Conservation (phyloP, 2,329 filamentous ascomycete species). For the Bipolaris sorokiniana region DNA sequence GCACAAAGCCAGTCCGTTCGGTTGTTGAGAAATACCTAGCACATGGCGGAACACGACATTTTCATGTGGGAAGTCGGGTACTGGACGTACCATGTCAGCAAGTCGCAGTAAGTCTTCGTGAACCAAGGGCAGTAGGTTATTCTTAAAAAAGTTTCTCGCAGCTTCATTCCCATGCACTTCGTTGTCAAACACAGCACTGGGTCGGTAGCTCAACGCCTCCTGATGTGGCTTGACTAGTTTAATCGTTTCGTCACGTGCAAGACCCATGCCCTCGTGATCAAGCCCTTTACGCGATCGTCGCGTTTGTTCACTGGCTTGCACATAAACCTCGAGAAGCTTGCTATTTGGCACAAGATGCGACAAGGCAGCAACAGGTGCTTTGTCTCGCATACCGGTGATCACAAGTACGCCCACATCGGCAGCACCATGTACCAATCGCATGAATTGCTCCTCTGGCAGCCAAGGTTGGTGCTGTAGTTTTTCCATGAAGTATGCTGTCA, state of each 20-base stretch:
- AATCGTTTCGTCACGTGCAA: not conserved
- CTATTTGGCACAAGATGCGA: constrained; percentile 62
- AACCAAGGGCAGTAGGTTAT: constrained; percentile 55
- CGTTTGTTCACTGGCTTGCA: constrained; percentile 50
- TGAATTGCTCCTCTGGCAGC: constrained; percentile 54
- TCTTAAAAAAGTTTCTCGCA: constrained; percentile 52
- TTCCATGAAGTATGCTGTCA: constrained; percentile 60
- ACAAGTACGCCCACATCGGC: constrained; percentile 59
- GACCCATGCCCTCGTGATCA: not conserved
- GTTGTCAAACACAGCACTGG: constrained; percentile 61
- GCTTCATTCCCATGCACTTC: constrained; percentile 51
- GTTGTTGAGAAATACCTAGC: constrained; percentile 61
- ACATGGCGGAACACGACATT: constrained; percentile 65
- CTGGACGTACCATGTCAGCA: constrained; percentile 56
- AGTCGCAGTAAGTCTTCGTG: constrained; percentile 56
- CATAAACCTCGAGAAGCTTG: constrained; percentile 61
- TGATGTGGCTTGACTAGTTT: not conserved
- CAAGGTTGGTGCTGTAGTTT: constrained; percentile 54
- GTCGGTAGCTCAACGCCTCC: constrained; percentile 6
- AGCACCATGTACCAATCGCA: constrained; percentile 51
- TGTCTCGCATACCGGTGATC: constrained; percentile 69
- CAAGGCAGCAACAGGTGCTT: constrained; percentile 61
- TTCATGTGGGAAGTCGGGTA: constrained; percentile 59
- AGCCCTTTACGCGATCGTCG: not conserved
- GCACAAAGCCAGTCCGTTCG: constrained; percentile 59